Base-by-base conservation (phyloP, 1,284 basidiomycete species). In the Microbotryomycetes sp. region DNA sequence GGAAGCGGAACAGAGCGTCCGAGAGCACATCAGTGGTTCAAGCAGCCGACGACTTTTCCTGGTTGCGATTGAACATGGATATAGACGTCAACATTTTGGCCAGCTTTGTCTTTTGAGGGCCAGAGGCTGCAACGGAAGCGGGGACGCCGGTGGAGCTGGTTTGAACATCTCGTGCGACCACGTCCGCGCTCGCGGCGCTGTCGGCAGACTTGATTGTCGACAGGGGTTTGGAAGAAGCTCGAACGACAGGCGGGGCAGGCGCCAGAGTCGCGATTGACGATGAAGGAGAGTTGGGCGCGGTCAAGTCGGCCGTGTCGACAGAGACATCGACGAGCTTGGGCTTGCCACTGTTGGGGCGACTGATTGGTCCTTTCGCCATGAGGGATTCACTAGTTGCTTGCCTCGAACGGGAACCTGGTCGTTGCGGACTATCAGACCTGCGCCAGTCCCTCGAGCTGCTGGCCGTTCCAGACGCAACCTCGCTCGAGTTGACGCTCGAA, bases 51-150 rank as follows among this genome's bases (percentile, higher is more conserved):
- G 18, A 9, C 50, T 29, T 47, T 50, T 54, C 51, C 52, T 62
- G 60, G 53, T 50, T 26, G 1, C 58, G 54, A 46, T 66, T 66
- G 45, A 68, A 68, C n/a, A 68, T 64, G 6, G 57, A 60, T 31
- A 68, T 68, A 18, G 50, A 56, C 29, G 56, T 61, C 49, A 68
- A 52, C 64, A 68, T 64, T 57, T 62, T 62, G n/a, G 58, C 62
- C 11, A 68, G 54, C 54, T 66, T 66, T 60, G 59, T 64, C 53
- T 26, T 24, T 48, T 51, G 13, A 45, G 28, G 30, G 55, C 27
- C 18, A 18, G 41, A 21, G 27, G 56, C 13, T 9, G 52, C 4
- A 18, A 23, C 31, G 24, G 56, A 21, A 27, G 41, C 18, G 2
- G 18, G 18, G 53, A 6, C 13, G 21, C n/a, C 29, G 35, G 23